Base-by-base conservation (phyloP, 305 asterid genomes). In the Stenogyne calaminthoides region DNA sequence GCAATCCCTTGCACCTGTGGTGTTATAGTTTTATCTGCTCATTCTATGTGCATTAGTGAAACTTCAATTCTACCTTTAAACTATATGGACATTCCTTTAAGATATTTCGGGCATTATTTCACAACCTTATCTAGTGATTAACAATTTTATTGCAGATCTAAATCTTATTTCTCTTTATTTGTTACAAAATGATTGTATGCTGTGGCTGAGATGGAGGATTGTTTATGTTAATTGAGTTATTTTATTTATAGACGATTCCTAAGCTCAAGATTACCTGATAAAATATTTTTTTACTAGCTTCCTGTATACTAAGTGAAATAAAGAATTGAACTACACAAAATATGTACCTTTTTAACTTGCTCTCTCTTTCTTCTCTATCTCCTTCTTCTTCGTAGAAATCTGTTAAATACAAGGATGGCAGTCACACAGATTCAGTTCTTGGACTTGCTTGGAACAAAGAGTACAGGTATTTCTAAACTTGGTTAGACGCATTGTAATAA, bases 401-500 rank as follows among this genome's bases (percentile, higher is more conserved):
- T 47, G 69, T 86, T 80, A 89, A 88, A 77, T 92, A 89, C 79
- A 89, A 88, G 78, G 89, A 87, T 39, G 98, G 86, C 29, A 92
- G 98, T 75, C 99, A 95, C 88, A 85, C 91, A 7, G 95, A 85
- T 81, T 78, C 96, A 60, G 93, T 90, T 70, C 96, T 95, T 71
- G 96, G 96, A 64, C 97, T 95, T 79, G 91, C 98, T 80, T 95
- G 97, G 99, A 95, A 95, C 81, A 90, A 88, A 81, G 96, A 89
- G 69, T 90, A 82, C 85, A 88, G 92, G 98, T 95, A 63, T 32
- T 40, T 52, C 64, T 54, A 65, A 34, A 64, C 40, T 73, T 19
- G 14, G 16, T 57, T 32, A 14, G 62, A 40, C 62, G 12, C 14
- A n/a, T 37, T 74, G 62, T 61, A n/a, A 69, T 22, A 57, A 15